These are phyloP conservation scores for Arthrobotrys conoides DNA, from an alignment of 2,329 filamentous ascomycete genomes.

Conservation along the genomic window DNA sequence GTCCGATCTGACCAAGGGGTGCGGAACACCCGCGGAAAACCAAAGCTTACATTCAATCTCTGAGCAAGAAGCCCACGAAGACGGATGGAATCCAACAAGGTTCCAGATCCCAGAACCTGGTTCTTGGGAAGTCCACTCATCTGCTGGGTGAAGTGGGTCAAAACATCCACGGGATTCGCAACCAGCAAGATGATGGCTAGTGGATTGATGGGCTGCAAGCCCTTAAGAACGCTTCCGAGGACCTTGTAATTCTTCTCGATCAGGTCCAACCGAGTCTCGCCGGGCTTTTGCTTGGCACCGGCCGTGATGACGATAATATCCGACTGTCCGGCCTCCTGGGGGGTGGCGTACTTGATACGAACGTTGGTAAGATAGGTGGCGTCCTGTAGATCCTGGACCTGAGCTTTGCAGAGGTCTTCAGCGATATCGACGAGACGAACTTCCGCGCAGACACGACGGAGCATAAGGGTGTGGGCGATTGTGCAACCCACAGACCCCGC, in stretches of 20 bases:
- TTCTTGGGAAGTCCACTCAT: slow-evolving; percentile 65
- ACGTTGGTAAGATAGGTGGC: slow-evolving; percentile 65
- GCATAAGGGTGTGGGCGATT: slow-evolving; percentile 65
- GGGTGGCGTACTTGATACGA: slow-evolving; percentile 64
- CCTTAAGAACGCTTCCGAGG: slow-evolving; percentile 64
- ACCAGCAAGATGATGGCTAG: slow-evolving; percentile 65
- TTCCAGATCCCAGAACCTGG: slow-evolving; percentile 65
- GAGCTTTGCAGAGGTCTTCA: slow-evolving; percentile 64
- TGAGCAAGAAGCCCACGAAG: slow-evolving; percentile 62
- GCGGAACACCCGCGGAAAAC: not conserved
- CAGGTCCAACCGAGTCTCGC: slow-evolving; percentile 65
- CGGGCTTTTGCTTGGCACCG: slow-evolving; percentile 66
- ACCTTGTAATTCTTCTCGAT: slow-evolving; percentile 65
- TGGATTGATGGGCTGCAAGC: slow-evolving; percentile 64
- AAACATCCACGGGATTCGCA: slow-evolving; percentile 66
- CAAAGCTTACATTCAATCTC: slow-evolving; percentile 53
- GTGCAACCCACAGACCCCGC: slow-evolving; percentile 65
- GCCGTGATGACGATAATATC: slow-evolving; percentile 66
- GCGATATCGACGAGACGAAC: slow-evolving; percentile 66
- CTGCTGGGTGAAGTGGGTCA: slow-evolving; percentile 64
- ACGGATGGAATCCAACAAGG: slow-evolving; percentile 65
- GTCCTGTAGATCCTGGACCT: slow-evolving; percentile 65
- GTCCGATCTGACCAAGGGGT: slow-evolving; percentile 4
- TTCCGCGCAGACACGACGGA: slow-evolving; percentile 65
- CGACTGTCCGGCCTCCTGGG: slow-evolving; percentile 64